Conservation (phyloP, 345 rosid species). For the Gossypium herbaceum region DNA sequence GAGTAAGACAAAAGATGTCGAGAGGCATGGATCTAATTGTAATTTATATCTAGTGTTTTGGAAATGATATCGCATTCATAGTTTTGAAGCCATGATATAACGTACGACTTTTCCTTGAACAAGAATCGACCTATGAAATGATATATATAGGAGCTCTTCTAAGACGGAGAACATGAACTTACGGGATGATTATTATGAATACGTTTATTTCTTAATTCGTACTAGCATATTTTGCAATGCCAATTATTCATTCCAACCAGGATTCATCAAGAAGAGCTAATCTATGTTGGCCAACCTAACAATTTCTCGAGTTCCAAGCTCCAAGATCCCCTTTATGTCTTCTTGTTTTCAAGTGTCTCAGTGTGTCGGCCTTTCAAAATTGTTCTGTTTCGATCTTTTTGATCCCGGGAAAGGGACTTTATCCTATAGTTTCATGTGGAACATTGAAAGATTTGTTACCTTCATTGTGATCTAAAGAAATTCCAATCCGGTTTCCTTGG, state of each 20-base stretch:
- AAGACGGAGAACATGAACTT: not conserved
- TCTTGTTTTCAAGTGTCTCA: not conserved
- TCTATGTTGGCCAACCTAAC: not conserved
- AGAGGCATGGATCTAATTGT: not conserved
- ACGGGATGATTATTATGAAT: not conserved
- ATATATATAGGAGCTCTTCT: not conserved
- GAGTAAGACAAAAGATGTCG: too few species aligned
- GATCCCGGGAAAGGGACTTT: not conserved
- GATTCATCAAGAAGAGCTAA: not conserved
- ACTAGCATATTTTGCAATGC: not conserved
- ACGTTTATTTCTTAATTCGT: not conserved
- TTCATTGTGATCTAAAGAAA: not conserved
- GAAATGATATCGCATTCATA: not conserved
- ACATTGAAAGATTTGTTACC: conserved; percentile 1
- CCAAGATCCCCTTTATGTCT: not conserved
- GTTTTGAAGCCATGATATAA: not conserved
- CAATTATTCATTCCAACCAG: not conserved
- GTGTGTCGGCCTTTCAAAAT: not conserved
- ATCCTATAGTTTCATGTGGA: not conserved
- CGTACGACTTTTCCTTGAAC: not conserved
- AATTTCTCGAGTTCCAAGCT: not conserved
- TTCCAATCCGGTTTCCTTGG: not conserved
- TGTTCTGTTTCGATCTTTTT: not conserved
- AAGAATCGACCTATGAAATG: not conserved
- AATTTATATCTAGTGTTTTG: not conserved